Base-by-base conservation (phyloP, 1,284 basidiomycete genomes). In the Ceratobasidium sp. region DNA sequence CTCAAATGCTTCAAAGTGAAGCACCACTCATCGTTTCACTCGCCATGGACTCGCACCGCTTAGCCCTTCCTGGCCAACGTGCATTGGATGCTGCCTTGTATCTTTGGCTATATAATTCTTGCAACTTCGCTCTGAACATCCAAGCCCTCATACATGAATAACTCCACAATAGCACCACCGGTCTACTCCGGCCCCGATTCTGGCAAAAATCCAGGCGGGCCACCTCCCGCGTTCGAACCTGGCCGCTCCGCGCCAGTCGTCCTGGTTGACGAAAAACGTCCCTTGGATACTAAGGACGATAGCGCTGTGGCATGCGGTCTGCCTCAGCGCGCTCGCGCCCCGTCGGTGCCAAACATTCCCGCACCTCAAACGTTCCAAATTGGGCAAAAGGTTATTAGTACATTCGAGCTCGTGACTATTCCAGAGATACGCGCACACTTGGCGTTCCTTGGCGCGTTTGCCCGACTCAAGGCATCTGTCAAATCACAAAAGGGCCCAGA, bases 341-440 rank as follows among this genome's bases (percentile, higher is more conserved):
- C 60, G 10, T 36, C 55, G 9, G 34, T 34, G 12, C 30, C 55
- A 9, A 58, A 39, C n/a, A n/a, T 23, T 18, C 55, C 55, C 21
- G 8, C 36, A 26, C 55, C 55, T 39, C 34, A 39, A 6, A 6
- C 36, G 8, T 39, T 39, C 36, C 6, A 39, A 14, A 53, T 53
- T 28, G 50, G 50, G 12, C n/a, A 12, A 12, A 21, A 53, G 23
- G 28, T 2, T 12, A 16, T 67, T 18, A 12, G 46, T 8, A 72
- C 76, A 10, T 58, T 46, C 32, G 65, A 69, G n/a, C 58, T 76
- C 9, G 76, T 77, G 32, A 52, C 46, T 8, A 60, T 74, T 2
- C 55, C 53, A 2, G 74, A 76, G 28, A 73, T 77, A 41, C 46
- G 75, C 28, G 69, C 73, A 16, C 76, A 77, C 48, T 67, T 77